phyloP scores from a whole-genome alignment of 2,329 filamentous ascomycete species.

The Fusarium sp. region DNA sequence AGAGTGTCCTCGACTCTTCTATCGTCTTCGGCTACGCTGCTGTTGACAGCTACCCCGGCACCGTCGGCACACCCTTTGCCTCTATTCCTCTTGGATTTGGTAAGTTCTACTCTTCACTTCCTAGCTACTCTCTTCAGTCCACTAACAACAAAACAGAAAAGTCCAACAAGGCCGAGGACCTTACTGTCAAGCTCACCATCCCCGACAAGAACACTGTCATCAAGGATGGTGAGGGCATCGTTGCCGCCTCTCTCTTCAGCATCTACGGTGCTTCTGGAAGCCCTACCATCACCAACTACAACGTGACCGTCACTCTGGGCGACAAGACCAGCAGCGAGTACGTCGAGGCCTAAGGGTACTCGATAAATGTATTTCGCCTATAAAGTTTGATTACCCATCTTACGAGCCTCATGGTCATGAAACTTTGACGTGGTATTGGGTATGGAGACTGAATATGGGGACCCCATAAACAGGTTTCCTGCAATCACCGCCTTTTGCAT shows the following conservation, averaged over 20 bases:
- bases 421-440: constrained; percentile 12
- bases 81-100: constrained; percentile 53
- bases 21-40: constrained; percentile 56
- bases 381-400: constrained; percentile 2
- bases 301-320: constrained; percentile 40
- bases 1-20: constrained; percentile 57
- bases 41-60: constrained; percentile 39
- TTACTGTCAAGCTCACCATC: constrained; percentile 46
- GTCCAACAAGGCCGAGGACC: constrained; percentile 41
- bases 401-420: neutral
- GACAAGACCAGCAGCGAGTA: constrained; percentile 43
- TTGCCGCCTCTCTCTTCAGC: constrained; percentile 46
- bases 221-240: constrained; percentile 40
- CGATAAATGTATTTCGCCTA: neutral
- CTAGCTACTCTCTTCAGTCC: neutral
- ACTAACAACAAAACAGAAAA: constrained; percentile 1
- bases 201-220: constrained; percentile 24
- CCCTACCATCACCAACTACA: constrained; percentile 42
- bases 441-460: constrained; percentile 10
- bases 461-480: neutral
- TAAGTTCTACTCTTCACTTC: constrained; percentile 18
- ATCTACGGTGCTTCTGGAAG: constrained; percentile 43
- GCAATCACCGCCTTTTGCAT: neutral
- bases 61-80: constrained; percentile 46
- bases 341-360: neutral